phyloP scores from a whole-genome alignment of 768 basidiomycete genomes.

The Naganishia antarctica region DNA sequence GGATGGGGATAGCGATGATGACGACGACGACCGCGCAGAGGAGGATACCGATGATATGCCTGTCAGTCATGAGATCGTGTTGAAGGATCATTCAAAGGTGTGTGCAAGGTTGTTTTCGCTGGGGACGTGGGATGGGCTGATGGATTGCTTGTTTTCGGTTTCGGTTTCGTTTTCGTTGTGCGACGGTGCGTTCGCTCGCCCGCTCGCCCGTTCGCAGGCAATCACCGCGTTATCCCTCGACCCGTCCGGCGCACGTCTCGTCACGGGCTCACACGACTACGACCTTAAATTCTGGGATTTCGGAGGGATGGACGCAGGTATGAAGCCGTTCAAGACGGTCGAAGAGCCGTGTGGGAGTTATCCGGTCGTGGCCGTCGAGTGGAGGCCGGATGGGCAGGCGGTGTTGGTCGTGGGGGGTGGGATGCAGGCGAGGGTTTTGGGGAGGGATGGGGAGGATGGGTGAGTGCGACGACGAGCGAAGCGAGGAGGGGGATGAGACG shows the following conservation, averaged over 20 bases:
- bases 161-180: constrained; percentile 50
- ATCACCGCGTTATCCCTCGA: constrained; percentile 88
- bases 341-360: constrained; percentile 92
- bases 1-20: constrained; percentile 36
- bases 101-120: constrained; percentile 4
- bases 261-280: constrained; percentile 93
- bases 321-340: constrained; percentile 92
- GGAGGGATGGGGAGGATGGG: constrained; percentile 81
- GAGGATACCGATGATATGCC: constrained; percentile 61
- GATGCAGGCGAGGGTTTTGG: constrained; percentile 78
- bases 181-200: not conserved
- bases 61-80: constrained; percentile 77
- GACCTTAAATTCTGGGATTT: constrained; percentile 99
- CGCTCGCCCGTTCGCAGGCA: not conserved
- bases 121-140: constrained; percentile 15
- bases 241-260: constrained; percentile 83
- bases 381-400: constrained; percentile 76
- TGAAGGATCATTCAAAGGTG: constrained; percentile 89
- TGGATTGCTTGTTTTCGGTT: not conserved
- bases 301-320: constrained; percentile 86
- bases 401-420: constrained; percentile 87
- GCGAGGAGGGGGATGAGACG: not conserved
- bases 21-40: constrained; percentile 9
- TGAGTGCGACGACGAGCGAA: constrained; percentile 34
- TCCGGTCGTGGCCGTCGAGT: constrained; percentile 70